These are phyloP conservation scores for Boletus pseudopeckii DNA, from an alignment of 768 basidiomycete genomes.

Conservation along the genomic window DNA sequence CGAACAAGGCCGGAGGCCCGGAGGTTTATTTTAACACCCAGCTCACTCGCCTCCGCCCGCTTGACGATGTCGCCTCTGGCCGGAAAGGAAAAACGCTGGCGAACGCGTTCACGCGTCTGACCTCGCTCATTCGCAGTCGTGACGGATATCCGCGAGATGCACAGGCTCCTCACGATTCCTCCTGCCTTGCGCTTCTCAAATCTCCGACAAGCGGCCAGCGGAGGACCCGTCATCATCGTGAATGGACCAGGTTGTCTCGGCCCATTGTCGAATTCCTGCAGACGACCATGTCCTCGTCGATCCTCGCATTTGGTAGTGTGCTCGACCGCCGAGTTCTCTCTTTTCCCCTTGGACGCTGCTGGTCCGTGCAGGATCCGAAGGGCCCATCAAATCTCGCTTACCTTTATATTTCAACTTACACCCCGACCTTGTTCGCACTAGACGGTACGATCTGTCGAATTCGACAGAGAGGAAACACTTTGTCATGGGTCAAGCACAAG, in stretches of 20 bases:
- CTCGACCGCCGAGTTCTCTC: not conserved
- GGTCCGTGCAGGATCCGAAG: not conserved
- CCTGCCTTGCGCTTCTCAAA: not conserved
- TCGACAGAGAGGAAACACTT: too few species aligned
- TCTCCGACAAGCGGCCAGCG: not conserved
- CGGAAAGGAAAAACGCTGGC: not conserved
- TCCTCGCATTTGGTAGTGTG: not conserved
- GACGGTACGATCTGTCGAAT: not conserved
- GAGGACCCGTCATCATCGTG: too few species aligned
- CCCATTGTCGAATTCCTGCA: not conserved
- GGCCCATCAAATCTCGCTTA: not conserved
- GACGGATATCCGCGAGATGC: not conserved
- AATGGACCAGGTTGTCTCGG: not conserved
- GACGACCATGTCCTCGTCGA: not conserved
- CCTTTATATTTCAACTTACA: not conserved
- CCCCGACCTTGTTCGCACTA: not conserved
- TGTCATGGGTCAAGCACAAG: too few species aligned
- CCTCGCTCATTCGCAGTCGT: not conserved
- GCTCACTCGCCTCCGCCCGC: not conserved
- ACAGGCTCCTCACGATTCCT: not conserved
- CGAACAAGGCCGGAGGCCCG: not conserved
- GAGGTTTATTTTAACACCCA: not conserved
- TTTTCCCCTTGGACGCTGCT: not conserved
- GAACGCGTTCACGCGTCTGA: not conserved
- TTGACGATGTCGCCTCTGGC: not conserved